phyloP scores from a whole-genome alignment of 2,329 filamentous ascomycete genomes.

The Zymoseptoria passerinii region DNA sequence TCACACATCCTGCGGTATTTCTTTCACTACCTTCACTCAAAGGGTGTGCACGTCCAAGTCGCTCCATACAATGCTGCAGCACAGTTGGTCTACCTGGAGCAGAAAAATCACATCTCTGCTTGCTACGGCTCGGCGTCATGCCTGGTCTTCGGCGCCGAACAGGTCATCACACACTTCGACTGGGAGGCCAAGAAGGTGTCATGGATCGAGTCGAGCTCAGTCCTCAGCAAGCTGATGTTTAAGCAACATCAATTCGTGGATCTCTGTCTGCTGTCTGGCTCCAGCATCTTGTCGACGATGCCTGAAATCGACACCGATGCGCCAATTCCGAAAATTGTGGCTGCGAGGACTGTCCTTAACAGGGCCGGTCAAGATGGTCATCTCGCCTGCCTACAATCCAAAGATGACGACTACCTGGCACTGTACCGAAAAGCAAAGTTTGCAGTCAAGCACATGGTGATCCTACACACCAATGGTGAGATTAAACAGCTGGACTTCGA shows the following conservation, averaged over 20 bases:
- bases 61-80: conserved; percentile 82
- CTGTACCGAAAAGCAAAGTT: conserved; percentile 80
- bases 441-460: conserved; percentile 79
- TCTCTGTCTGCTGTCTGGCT: conserved; percentile 45
- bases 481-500: conserved; percentile 67
- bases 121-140: conserved; percentile 79
- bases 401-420: conserved; percentile 77
- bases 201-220: conserved; percentile 50
- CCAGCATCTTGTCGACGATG: conserved; percentile 58
- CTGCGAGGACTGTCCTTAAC: conserved; percentile 70
- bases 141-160: conserved; percentile 75
- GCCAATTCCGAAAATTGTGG: conserved; percentile 51
- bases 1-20: conserved; percentile 69
- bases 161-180: conserved; percentile 60
- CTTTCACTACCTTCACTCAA: conserved; percentile 62
- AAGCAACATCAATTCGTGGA: conserved; percentile 71
- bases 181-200: conserved; percentile 56
- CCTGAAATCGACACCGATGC: conserved; percentile 53
- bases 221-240: conserved; percentile 59
- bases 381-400: conserved; percentile 63
- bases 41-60: conserved; percentile 66
- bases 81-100: conserved; percentile 71
- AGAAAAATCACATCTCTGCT: conserved; percentile 60
- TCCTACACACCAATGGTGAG: conserved; percentile 68
- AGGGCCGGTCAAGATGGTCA: conserved; percentile 59